These are phyloP conservation scores for Botrytis fabae DNA, from an alignment of 2,329 filamentous ascomycete species.

Conservation along the genomic window DNA sequence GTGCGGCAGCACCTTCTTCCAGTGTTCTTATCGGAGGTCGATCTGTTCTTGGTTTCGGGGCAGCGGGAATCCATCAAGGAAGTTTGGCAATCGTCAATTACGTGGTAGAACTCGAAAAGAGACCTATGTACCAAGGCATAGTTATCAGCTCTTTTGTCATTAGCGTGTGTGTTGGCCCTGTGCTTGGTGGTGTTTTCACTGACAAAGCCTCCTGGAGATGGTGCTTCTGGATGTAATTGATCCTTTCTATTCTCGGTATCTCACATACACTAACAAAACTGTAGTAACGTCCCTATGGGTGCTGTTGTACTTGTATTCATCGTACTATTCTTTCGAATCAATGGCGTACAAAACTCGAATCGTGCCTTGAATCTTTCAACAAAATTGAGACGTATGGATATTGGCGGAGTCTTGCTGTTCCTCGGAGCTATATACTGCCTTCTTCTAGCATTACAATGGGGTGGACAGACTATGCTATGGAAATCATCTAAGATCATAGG, in stretches of 20 bases:
- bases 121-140: conserved; percentile 22
- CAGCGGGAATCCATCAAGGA: conserved; percentile 50
- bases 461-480: conserved; percentile 44
- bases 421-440: conserved; percentile 43
- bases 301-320: conserved; percentile 43
- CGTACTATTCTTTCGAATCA: conserved; percentile 46
- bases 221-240: conserved; percentile 41
- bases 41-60: conserved; percentile 51
- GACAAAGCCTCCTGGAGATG: conserved; percentile 47
- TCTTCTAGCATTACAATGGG: conserved; percentile 46
- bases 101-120: conserved; percentile 38
- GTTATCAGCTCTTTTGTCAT: conserved; percentile 23
- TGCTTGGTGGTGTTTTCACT: conserved; percentile 62
- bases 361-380: conserved; percentile 29
- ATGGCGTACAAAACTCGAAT: conserved; percentile 41
- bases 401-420: conserved; percentile 41
- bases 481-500: conserved; percentile 40
- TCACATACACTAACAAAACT: not conserved
- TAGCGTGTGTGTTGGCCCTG: conserved; percentile 47
- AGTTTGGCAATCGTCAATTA: conserved; percentile 52
- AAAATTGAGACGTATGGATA: conserved; percentile 40
- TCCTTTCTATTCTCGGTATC: conserved; percentile 10
- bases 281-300: conserved; percentile 38
- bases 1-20: conserved; percentile 47
- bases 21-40: conserved; percentile 48